Evolutionary conservation across 805 yeast species (phyloP), one percentile per base, ranked within the genome.

Genomic region (Yamadazyma scolyti): DNA sequence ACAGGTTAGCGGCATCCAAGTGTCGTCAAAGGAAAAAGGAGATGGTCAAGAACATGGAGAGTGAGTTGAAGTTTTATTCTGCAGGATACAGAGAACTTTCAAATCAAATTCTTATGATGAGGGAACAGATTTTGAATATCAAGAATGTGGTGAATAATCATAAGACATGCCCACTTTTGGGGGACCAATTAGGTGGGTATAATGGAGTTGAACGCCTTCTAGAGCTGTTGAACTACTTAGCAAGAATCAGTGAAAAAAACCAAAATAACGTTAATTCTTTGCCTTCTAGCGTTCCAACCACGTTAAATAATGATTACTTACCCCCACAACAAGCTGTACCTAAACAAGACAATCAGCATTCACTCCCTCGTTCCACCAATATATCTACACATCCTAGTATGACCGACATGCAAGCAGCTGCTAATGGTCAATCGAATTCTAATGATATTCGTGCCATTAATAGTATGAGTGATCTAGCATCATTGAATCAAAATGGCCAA

Each of bases 11-110:
- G 0, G 98, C 98, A 0, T 78, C 93, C 15, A 89, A 88, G 53
- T 93, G 97, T 65, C 75, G 98, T 37, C 95, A 85, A 58, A 75
- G 97, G 35, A 93, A 93, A 68, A 93, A 93, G 64, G 87, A 85
- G 52, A 81, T 82, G 68, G 74, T 88, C 20, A 79, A 75, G 36
- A 82, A 81, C 44, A 81, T 93, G 75, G 94, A 88, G 53, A 76
- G 71, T 27, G 94, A 88, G 52, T 68, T 87, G 31, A 71, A 77
- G 25, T 79, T 74, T 46, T 86, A 79, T 52, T 70, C 83, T 11
- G 56, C 68, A 8, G 89, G 88, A 39, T 87, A 84, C 56, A 74
- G 81, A 14, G 75, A 75, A 23, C 57, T 88, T 30, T 70, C 77
- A 9, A 56, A 61, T 2, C 82, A 84, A 39, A 73, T 79, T 5